A percentile compares a stretch with the other conserved stretches of the same genome.
Evolutionary conservation across 78 protist species (phyloP).

Genomic region (Dictyostelium intermedium): DNA sequence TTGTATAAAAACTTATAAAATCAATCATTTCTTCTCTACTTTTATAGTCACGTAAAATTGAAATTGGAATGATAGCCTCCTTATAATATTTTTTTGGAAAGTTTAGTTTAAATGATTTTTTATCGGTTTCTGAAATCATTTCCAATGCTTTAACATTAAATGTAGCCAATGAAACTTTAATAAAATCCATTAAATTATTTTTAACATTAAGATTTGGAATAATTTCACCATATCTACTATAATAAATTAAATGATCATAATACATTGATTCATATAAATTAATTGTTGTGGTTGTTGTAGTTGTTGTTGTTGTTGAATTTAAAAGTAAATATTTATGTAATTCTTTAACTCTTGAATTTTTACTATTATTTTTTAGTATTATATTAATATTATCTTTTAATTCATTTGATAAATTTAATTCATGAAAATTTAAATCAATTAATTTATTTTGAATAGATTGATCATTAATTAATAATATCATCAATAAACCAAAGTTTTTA

Average conservation of each 20-base stretch:
- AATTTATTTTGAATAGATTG: not conserved
- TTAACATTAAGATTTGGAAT: not conserved
- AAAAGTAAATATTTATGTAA: not conserved
- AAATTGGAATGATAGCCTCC: not conserved
- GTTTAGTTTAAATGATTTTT: not conserved
- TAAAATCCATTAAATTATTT: not conserved
- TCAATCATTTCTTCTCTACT: not conserved
- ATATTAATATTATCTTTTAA: too few relatives aligned
- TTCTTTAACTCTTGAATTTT: not conserved
- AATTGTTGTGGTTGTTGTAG: too few relatives aligned
- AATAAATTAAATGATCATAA: not conserved
- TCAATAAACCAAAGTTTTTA: too few relatives aligned
- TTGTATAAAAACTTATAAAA: not conserved
- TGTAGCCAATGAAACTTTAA: not conserved
- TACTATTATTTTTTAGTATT: too few relatives aligned
- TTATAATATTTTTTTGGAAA: too few relatives aligned
- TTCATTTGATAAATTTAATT: not conserved
- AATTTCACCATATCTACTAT: not conserved
- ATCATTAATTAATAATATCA: too few relatives aligned
- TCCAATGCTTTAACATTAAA: too few relatives aligned
- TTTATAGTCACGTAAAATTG: not conserved
- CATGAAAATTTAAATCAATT: not conserved
- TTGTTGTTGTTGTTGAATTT: too few relatives aligned
- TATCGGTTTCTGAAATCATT: not conserved
- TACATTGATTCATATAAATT: not conserved